phyloP scores from a whole-genome alignment of 78 protist species.

The Neovahlkampfia damariscottae region DNA sequence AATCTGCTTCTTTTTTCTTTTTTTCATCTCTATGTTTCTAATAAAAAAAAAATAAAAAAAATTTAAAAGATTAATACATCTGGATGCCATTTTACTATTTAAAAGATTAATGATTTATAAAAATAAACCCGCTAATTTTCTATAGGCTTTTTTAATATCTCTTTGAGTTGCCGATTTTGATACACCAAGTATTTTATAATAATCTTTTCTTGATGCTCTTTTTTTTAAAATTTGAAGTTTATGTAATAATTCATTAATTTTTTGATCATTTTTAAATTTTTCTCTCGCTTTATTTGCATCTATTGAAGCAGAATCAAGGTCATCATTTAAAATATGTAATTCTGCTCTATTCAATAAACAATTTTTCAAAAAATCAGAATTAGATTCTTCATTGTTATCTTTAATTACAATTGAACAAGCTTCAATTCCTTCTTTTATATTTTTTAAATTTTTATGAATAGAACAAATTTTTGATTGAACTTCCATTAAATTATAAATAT shows the following conservation, averaged over 20 bases:
- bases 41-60: too few relatives aligned
- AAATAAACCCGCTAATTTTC: constrained; percentile 63
- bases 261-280: neutral
- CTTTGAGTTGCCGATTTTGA: constrained; percentile 24
- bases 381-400: too few relatives aligned
- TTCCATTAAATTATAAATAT: too few relatives aligned
- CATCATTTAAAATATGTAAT: neutral
- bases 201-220: constrained; percentile 29
- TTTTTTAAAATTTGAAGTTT: neutral
- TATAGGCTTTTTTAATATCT: constrained; percentile 57
- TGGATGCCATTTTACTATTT: too few relatives aligned
- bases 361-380: neutral
- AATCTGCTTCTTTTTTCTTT: neutral
- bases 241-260: neutral
- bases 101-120: too few relatives aligned
- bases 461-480: too few relatives aligned
- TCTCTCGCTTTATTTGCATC: neutral
- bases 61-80: too few relatives aligned
- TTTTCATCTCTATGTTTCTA: too few relatives aligned
- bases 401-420: too few relatives aligned
- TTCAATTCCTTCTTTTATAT: too few relatives aligned
- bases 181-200: constrained; percentile 53
- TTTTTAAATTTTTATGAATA: too few relatives aligned
- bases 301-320: neutral
- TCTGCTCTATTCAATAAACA: neutral